These are phyloP conservation scores for Blepharisma japonicum DNA, from an alignment of 73 alveolate genomes.

Conservation along the genomic window DNA sequence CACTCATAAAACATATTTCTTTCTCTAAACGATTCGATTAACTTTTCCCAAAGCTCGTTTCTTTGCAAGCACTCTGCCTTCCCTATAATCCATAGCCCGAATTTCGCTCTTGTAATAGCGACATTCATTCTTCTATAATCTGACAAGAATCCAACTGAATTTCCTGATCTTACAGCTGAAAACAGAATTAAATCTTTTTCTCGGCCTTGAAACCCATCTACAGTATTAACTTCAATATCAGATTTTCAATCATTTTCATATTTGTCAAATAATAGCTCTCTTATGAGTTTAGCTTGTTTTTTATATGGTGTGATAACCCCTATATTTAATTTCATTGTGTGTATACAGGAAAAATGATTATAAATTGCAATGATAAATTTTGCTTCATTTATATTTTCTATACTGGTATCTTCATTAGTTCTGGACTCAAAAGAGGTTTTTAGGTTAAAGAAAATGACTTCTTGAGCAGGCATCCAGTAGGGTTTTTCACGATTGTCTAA, in stretches of 20 bases:
- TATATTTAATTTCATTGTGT: slow-evolving; percentile 24
- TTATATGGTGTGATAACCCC: slow-evolving; percentile 62
- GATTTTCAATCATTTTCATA: slow-evolving; percentile 10
- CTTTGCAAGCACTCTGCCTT: slow-evolving; percentile 56
- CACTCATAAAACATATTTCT: slow-evolving; percentile 37
- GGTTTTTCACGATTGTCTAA: slow-evolving; percentile 33
- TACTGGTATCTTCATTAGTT: slow-evolving; percentile 31
- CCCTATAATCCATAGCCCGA: slow-evolving; percentile 80
- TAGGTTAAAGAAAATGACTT: slow-evolving; percentile 7
- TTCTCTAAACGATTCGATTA: slow-evolving; percentile 50
- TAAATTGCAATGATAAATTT: slow-evolving; percentile 34
- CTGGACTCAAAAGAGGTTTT: slow-evolving; percentile 37
- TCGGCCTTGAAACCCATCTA: slow-evolving; percentile 95
- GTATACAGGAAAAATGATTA: neutral
- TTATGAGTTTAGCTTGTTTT: slow-evolving; percentile 38
- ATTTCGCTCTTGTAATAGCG: slow-evolving; percentile 92
- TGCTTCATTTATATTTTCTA: slow-evolving; percentile 35
- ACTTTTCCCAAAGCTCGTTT: slow-evolving; percentile 63
- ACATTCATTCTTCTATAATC: slow-evolving; percentile 92
- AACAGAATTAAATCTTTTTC: slow-evolving; percentile 90
- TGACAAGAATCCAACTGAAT: slow-evolving; percentile 74
- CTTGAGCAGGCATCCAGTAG: slow-evolving; percentile 18
- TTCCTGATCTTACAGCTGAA: slow-evolving; percentile 79
- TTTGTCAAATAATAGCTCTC: slow-evolving; percentile 24
- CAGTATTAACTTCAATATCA: slow-evolving; percentile 85